phyloP scores from a whole-genome alignment of 805 yeast species.

The Spathaspora passalidarum region DNA sequence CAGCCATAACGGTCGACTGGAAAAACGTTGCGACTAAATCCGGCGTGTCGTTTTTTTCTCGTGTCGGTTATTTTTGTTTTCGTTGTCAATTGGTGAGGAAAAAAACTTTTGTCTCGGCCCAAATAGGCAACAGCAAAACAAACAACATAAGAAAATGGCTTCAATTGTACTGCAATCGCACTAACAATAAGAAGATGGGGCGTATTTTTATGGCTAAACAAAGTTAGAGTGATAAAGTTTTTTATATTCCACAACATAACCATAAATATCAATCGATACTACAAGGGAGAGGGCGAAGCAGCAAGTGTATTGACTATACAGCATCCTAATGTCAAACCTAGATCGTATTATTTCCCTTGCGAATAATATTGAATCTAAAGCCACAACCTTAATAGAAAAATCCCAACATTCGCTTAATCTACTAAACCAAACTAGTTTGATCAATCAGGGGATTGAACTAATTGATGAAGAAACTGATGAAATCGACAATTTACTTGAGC shows the following conservation, averaged over 20 bases:
- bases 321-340: slow-evolving; percentile 4
- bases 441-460: slow-evolving; percentile 13
- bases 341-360: slow-evolving; percentile 18
- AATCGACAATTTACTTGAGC: slow-evolving; percentile 18
- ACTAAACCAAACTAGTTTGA: slow-evolving; percentile 17
- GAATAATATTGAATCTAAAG: slow-evolving; percentile 27
- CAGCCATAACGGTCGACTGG: background rate
- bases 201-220: background rate
- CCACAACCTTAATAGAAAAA: slow-evolving; percentile 20
- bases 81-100: background rate
- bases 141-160: background rate
- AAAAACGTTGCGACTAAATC: background rate
- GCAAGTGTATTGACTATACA: no score
- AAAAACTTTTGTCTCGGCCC: background rate
- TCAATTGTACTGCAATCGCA: background rate
- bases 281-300: no score
- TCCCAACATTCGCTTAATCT: slow-evolving; percentile 22
- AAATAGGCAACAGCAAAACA: background rate
- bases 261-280: no score
- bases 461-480: slow-evolving; percentile 29
- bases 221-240: background rate
- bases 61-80: background rate
- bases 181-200: background rate
- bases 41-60: background rate
- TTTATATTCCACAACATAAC: background rate